A percentile compares a stretch with the other conserved stretches of the same genome.
phyloP scores from a whole-genome alignment of 495 filamentous ascomycete species.

The Penicillium parvum region DNA sequence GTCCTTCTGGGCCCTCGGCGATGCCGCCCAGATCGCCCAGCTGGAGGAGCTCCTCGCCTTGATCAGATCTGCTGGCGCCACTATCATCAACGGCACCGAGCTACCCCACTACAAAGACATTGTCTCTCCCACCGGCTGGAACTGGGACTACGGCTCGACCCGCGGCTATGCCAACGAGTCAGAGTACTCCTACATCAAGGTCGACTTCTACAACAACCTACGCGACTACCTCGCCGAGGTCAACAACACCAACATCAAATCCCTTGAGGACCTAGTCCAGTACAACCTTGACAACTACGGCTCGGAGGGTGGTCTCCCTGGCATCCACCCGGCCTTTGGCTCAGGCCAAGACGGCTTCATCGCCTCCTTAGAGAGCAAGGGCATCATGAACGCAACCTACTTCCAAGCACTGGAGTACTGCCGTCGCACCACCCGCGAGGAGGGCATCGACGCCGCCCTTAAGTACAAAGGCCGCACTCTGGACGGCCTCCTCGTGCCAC shows the following conservation, averaged over 20 bases:
- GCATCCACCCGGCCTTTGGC: constrained; percentile 59
- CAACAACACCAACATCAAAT: constrained; percentile 56
- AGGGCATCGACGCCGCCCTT: constrained; percentile 66
- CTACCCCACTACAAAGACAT: constrained; percentile 57
- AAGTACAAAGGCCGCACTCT: constrained; percentile 43
- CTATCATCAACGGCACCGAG: constrained; percentile 66
- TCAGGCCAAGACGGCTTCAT: constrained; percentile 68
- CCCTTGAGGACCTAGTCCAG: constrained; percentile 61
- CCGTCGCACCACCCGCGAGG: constrained; percentile 52
- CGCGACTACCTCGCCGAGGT: constrained; percentile 60
- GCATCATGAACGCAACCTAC: constrained; percentile 62
- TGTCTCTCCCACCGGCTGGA: constrained; percentile 59
- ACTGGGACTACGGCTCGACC: constrained; percentile 66
- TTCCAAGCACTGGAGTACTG: constrained; percentile 58
- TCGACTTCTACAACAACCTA: constrained; percentile 76
- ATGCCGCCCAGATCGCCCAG: constrained; percentile 46
- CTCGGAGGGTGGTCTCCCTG: constrained; percentile 64
- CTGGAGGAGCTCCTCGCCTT: constrained; percentile 51
- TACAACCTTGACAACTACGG: constrained; percentile 64
- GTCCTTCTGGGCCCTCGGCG: constrained; percentile 59
- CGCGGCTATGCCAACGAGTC: constrained; percentile 64
- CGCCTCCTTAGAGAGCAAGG: constrained; percentile 54
- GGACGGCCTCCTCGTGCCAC: constrained; percentile 60
- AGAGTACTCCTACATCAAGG: constrained; percentile 67
- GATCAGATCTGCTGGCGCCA: constrained; percentile 58